phyloP scores from a whole-genome alignment of 1,139 yeast genomes.

The Tardiomyces depauwii region DNA sequence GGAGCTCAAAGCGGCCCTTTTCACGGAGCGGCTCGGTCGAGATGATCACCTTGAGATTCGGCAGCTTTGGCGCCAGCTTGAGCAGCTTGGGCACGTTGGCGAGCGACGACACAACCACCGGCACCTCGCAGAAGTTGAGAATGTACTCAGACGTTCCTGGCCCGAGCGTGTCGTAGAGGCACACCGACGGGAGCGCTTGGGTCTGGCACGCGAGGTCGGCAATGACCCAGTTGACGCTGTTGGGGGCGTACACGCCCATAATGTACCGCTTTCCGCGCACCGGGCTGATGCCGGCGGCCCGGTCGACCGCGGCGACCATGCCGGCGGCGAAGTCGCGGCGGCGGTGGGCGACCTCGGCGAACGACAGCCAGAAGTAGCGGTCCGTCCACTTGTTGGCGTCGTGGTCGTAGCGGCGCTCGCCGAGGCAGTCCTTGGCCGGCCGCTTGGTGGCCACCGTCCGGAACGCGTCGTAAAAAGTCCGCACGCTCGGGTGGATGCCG shows the following conservation, averaged over 20 bases:
- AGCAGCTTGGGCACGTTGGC: conserved; percentile 37
- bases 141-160: conserved; percentile 48
- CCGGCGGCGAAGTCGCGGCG: conserved; percentile 54
- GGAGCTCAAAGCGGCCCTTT: conserved; percentile 3
- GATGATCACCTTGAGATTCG: conserved; percentile 35
- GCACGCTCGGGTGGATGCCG: conserved; percentile 39
- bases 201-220: conserved; percentile 49
- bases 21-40: conserved; percentile 39
- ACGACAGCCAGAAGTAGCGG: conserved; percentile 39
- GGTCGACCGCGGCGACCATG: conserved; percentile 33
- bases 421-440: conserved; percentile 38
- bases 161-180: conserved; percentile 56
- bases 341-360: conserved; percentile 31
- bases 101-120: conserved; percentile 41
- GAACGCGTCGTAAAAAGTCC: conserved; percentile 41
- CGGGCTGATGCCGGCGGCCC: conserved; percentile 12
- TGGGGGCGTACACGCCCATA: conserved; percentile 46
- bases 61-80: conserved; percentile 26
- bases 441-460: conserved; percentile 29
- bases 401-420: conserved; percentile 35
- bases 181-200: conserved; percentile 43
- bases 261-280: conserved; percentile 30
- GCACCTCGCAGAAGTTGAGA: conserved; percentile 43
- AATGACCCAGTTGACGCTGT: conserved; percentile 48
- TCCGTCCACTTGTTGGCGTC: conserved; percentile 34